Conservation (phyloP, 2,329 filamentous ascomycete genomes). For the Penicillium sp. region DNA sequence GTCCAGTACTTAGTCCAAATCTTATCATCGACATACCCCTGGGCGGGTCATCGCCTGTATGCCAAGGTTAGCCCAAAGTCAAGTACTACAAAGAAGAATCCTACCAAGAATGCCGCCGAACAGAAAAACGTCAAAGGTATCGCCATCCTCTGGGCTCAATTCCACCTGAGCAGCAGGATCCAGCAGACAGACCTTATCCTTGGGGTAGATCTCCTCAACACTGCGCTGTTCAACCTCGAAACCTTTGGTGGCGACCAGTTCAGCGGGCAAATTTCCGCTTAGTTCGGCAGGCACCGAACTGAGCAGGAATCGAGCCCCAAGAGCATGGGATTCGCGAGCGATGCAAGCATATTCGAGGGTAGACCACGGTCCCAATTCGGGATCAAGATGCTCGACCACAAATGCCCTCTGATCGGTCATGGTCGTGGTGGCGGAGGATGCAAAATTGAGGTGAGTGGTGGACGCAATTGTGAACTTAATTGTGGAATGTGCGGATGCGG, state of each 20-base stretch:
- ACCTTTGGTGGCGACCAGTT: conserved; percentile 56
- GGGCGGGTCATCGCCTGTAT: conserved; percentile 80
- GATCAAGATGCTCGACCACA: conserved; percentile 94
- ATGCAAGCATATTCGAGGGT: conserved; percentile 88
- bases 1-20: not conserved
- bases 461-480: conserved; percentile 2
- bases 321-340: conserved; percentile 67
- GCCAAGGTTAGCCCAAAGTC: not conserved
- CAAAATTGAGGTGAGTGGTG: not conserved
- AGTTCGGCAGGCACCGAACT: conserved; percentile 71
- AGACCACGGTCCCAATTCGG: conserved; percentile 90
- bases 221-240: conserved; percentile 69
- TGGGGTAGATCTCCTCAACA: conserved; percentile 76
- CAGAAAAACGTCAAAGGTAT: conserved; percentile 80
- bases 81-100: conserved; percentile 10
- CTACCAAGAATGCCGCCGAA: conserved; percentile 92
- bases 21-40: conserved; percentile 57
- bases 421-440: conserved; percentile 19
- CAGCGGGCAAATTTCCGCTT: conserved; percentile 46
- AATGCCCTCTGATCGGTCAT: conserved; percentile 53
- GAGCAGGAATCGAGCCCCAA: conserved; percentile 67
- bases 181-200: conserved; percentile 76
- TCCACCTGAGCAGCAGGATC: conserved; percentile 81
- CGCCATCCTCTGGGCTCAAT: conserved; percentile 74
- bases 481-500: conserved; percentile 9